phyloP scores from a whole-genome alignment of 106 monocot genomes.

The Phalaenopsis equestris region DNA sequence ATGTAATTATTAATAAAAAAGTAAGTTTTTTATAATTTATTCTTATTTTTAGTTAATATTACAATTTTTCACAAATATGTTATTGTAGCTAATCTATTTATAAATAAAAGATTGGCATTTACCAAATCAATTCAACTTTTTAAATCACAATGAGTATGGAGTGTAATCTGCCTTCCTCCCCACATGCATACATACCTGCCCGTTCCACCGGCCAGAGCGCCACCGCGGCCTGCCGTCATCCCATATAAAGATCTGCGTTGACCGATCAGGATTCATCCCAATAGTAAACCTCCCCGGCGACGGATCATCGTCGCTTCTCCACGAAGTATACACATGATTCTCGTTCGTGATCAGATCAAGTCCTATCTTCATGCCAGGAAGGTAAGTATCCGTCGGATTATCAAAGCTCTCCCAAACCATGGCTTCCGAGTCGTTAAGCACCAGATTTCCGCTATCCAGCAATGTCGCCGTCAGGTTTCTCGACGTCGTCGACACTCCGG shows the following conservation, averaged over 20 bases:
- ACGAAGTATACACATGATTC: slow-evolving; percentile 24
- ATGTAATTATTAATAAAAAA: too few relatives aligned
- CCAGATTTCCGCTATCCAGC: slow-evolving; percentile 25
- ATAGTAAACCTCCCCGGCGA: slow-evolving; percentile 31
- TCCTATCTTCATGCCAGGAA: slow-evolving; percentile 32
- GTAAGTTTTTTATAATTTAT: too few relatives aligned
- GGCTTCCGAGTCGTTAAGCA: not conserved
- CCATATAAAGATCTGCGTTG: slow-evolving; percentile 51
- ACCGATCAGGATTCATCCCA: slow-evolving; percentile 31
- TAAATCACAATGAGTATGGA: too few relatives aligned
- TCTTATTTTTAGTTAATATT: too few relatives aligned
- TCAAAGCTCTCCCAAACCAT: slow-evolving; percentile 40
- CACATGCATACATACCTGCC: not conserved
- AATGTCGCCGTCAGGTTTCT: slow-evolving; percentile 12
- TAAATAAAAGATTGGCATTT: not conserved
- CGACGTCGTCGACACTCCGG: slow-evolving; percentile 1
- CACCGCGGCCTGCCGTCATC: slow-evolving; percentile 20
- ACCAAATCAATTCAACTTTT: too few relatives aligned
- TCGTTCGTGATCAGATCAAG: slow-evolving; percentile 12
- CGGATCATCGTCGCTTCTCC: slow-evolving; percentile 43
- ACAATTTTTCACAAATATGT: too few relatives aligned
- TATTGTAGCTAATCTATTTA: too few relatives aligned
- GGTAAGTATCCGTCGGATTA: slow-evolving; percentile 38
- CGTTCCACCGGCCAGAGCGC: slow-evolving; percentile 65
- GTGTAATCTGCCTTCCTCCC: not conserved